These are phyloP conservation scores for Aspergillus funiculosus DNA, from an alignment of 495 filamentous ascomycete species.

Conservation along the genomic window DNA sequence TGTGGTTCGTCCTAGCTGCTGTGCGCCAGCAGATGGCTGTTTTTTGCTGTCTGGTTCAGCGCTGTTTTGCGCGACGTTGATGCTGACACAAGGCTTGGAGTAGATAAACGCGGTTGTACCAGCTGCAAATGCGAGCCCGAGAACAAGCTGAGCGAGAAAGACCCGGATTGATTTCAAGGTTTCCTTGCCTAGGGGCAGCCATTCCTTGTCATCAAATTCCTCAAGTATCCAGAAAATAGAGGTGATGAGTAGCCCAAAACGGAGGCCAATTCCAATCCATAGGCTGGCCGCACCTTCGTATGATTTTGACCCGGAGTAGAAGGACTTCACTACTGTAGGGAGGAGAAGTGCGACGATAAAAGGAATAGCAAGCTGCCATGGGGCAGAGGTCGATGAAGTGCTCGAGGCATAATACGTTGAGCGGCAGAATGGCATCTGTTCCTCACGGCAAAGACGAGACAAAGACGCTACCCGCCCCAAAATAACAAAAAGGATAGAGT, in stretches of 20 bases:
- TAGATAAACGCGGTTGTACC: constrained; percentile 68
- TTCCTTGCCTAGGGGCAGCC: constrained; percentile 60
- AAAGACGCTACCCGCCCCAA: constrained; percentile 79
- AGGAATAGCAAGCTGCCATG: constrained; percentile 82
- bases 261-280: constrained; percentile 79
- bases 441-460: constrained; percentile 91
- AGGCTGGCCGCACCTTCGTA: constrained; percentile 77
- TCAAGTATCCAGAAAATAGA: constrained; percentile 88
- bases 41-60: constrained; percentile 21
- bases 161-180: constrained; percentile 68
- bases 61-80: constrained; percentile 38
- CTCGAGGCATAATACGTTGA: constrained; percentile 94
- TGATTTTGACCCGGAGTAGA: constrained; percentile 68
- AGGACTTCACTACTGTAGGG: constrained; percentile 70
- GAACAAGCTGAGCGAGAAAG: constrained; percentile 67
- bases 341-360: constrained; percentile 67
- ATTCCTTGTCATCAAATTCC: constrained; percentile 81
- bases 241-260: constrained; percentile 64
- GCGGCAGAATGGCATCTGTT: constrained; percentile 94
- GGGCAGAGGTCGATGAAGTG: constrained; percentile 84
- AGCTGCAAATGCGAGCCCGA: constrained; percentile 59
- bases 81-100: constrained; percentile 66
- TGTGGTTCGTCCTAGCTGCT: constrained; percentile 41
- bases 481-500: constrained; percentile 76
- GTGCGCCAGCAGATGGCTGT: constrained; percentile 29